Conservation (phyloP, 108 stramenopile species). For the Stephanodiscus minutulus region DNA sequence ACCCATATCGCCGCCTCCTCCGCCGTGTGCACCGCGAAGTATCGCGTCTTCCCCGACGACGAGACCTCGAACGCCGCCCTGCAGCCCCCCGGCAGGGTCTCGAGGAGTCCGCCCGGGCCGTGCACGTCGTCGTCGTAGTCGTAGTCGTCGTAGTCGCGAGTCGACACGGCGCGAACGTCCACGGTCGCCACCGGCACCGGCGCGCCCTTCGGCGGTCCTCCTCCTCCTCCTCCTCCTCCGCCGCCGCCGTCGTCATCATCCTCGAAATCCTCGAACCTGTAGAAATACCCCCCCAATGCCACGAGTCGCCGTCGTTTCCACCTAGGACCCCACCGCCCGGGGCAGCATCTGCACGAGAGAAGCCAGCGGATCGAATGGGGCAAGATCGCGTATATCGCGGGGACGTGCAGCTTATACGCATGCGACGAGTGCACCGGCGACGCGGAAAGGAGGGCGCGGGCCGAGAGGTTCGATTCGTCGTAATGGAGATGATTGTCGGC, state of each 20-base stretch:
- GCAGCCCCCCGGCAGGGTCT: constrained; percentile 52
- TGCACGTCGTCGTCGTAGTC: constrained; percentile 10
- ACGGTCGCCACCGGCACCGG: constrained; percentile 59
- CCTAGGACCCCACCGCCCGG: constrained; percentile 52
- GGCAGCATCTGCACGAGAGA: constrained; percentile 42
- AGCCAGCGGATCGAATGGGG: constrained; percentile 56
- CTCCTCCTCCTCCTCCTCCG: neutral
- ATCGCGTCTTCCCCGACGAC: constrained; percentile 64
- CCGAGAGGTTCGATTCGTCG: constrained; percentile 53
- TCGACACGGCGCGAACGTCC: constrained; percentile 29
- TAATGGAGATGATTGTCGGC: neutral
- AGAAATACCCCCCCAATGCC: constrained; percentile 75
- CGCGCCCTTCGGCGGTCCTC: constrained; percentile 62
- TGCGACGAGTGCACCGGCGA: constrained; percentile 65
- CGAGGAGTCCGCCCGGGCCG: constrained; percentile 6
- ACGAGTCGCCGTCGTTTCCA: constrained; percentile 79
- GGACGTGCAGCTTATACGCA: constrained; percentile 71
- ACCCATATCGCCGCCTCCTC: constrained; percentile 77
- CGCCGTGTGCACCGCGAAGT: constrained; percentile 60
- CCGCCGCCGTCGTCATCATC: neutral
- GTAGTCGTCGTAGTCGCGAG: constrained; percentile 1
- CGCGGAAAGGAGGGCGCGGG: constrained; percentile 50
- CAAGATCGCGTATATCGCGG: constrained; percentile 59
- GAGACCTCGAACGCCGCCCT: constrained; percentile 54
- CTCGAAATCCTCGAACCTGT: constrained; percentile 66